Base-by-base conservation (phyloP, 352 stramenopile genomes). In the Pythium brachiatum region DNA sequence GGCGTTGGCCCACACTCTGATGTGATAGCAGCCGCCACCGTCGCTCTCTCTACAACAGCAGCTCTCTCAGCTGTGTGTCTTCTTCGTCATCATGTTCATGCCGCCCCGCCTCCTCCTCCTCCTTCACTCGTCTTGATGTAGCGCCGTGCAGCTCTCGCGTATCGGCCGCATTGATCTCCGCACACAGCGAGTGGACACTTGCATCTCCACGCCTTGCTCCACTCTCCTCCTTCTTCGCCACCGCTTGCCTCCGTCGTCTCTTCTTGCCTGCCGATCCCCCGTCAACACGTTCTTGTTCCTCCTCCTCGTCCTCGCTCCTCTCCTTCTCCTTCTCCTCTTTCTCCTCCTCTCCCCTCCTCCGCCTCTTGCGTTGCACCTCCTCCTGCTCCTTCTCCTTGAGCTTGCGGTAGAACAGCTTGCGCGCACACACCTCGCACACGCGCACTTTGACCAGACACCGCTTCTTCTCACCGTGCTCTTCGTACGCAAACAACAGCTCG, bases 401-500 rank as follows among this genome's bases (percentile, higher is more conserved):
- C 60, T 90, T 89, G 36, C 75, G 74, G 53, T 78, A 83, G 48
- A 95, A 92, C 26, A 95, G 58, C 57, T 89, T 88, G n/a, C 66
- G 46, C 1, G 83, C 83, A 52, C 87, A 95, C 1, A 7, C 16
- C 23, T 70, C 64, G 36, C 87, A 95, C 4, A 80, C 74, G n/a
- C 81, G 79, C 20, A 92, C 73, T 66, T 93, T 95, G 13, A 95
- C 83, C 20, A 95, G 73, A 53, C 79, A 89, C 31, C 66, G 72
- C 66, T 94, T 94, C 58, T 64, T 69, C 48, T 81, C 61, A 25
- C 70, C 73, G 9, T 90, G 60, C 64, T 95, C 87, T 12, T 74
- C 53, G 48, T 95, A 95, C 29, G 74, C 71, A 62, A 95, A 95
- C 34, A 89, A 62, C 60, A 95, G 62, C 69, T 95, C 87, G 64